These are phyloP conservation scores for Amanita brunnescens DNA, from an alignment of 768 basidiomycete species.

Conservation along the genomic window DNA sequence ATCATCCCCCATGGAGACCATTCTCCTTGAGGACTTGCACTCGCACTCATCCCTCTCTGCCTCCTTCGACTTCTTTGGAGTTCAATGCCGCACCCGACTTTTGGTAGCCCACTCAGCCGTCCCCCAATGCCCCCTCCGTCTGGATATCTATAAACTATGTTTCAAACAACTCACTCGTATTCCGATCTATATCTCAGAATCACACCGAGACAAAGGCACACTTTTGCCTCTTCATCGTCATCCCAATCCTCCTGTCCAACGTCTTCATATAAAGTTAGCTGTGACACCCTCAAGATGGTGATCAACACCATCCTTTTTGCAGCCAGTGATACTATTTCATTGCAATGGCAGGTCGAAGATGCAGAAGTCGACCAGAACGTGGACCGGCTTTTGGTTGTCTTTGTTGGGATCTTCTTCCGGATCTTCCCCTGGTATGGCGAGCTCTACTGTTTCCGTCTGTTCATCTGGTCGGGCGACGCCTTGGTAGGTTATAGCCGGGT, in stretches of 20 bases:
- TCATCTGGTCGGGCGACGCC: constrained; percentile 23
- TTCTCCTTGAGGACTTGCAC: too few species aligned
- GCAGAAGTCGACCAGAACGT: constrained; percentile 46
- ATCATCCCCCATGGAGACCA: too few species aligned
- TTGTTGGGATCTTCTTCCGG: constrained; percentile 19
- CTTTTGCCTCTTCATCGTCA: too few species aligned
- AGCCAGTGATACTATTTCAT: constrained; percentile 39
- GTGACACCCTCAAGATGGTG: constrained; percentile 40
- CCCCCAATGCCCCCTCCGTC: constrained; percentile 43
- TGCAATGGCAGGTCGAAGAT: constrained; percentile 49
- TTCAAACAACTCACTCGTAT: constrained; percentile 36
- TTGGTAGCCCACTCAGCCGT: constrained; percentile 50
- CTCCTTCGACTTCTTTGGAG: too few species aligned
- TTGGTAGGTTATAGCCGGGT: too few species aligned
- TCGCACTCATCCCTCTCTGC: too few species aligned
- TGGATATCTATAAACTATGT: not conserved
- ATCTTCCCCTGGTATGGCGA: constrained; percentile 38
- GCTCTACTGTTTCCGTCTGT: constrained; percentile 23
- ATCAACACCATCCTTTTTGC: constrained; percentile 26
- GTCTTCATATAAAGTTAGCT: constrained; percentile 48
- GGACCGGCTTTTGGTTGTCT: constrained; percentile 41
- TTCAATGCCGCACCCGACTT: constrained; percentile 24
- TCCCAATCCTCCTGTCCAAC: constrained; percentile 49
- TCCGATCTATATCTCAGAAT: constrained; percentile 35
- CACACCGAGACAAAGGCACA: constrained; percentile 37